These are phyloP conservation scores for Kuraishia capsulata DNA, from an alignment of 805 yeast genomes.

Conservation along the genomic window DNA sequence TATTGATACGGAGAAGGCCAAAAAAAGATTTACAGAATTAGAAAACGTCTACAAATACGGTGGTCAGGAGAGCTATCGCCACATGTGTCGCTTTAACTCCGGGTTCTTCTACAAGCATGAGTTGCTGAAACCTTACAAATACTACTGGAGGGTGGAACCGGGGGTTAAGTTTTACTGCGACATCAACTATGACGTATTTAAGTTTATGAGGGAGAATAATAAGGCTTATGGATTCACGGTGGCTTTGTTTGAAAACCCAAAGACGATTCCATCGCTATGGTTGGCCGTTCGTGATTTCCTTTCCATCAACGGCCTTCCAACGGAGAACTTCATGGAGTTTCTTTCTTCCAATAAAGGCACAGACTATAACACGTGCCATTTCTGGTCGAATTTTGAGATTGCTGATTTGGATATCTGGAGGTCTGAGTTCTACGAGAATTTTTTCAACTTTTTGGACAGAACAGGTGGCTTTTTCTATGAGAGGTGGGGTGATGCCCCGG, in stretches of 20 bases:
- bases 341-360: slow-evolving; percentile 55
- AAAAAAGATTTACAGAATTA: slow-evolving; percentile 18
- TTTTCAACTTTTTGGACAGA: slow-evolving; percentile 53
- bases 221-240: slow-evolving; percentile 43
- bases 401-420: slow-evolving; percentile 68
- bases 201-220: slow-evolving; percentile 35
- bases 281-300: slow-evolving; percentile 33
- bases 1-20: slow-evolving; percentile 30
- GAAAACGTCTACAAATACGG: slow-evolving; percentile 41
- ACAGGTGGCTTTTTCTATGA: slow-evolving; percentile 79
- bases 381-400: slow-evolving; percentile 75
- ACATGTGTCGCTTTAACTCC: slow-evolving; percentile 48
- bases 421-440: slow-evolving; percentile 43
- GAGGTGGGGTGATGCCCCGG: slow-evolving; percentile 93
- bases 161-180: slow-evolving; percentile 40
- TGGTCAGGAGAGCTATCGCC: slow-evolving; percentile 53
- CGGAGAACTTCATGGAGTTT: slow-evolving; percentile 52
- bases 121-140: slow-evolving; percentile 33
- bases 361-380: slow-evolving; percentile 67
- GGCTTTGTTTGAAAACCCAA: slow-evolving; percentile 36
- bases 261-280: slow-evolving; percentile 44
- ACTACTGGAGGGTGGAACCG: slow-evolving; percentile 56
- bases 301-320: slow-evolving; percentile 20
- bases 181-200: slow-evolving; percentile 40
- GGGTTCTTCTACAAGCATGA: slow-evolving; percentile 47